phyloP scores from a whole-genome alignment of 768 basidiomycete species.

The Lentinula sp. region DNA sequence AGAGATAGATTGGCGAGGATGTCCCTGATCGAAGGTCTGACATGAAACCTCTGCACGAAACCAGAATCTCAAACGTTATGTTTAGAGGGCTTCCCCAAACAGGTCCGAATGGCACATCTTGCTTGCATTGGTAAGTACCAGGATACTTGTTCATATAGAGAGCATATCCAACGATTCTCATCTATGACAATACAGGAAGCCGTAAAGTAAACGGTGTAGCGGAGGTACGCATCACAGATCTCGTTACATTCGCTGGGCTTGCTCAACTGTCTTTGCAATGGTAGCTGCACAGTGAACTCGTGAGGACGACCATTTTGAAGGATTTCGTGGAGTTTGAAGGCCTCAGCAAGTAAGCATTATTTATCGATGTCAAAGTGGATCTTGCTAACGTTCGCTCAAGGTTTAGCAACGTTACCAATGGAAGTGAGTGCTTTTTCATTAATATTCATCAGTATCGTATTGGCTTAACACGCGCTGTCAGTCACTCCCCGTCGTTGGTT shows the following conservation, averaged over 20 bases:
- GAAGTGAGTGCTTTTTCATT: slow-evolving; percentile 44
- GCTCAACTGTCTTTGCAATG: background rate
- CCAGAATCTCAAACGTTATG: background rate
- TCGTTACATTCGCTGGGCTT: too few species aligned
- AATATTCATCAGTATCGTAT: background rate
- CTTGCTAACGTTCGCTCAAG: slow-evolving; percentile 24
- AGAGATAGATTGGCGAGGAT: slow-evolving; percentile 74
- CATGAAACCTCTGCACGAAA: background rate
- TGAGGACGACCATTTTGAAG: slow-evolving; percentile 75
- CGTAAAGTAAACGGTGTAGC: slow-evolving; percentile 95
- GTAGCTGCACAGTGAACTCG: slow-evolving; percentile 83
- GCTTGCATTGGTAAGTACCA: slow-evolving; percentile 66
- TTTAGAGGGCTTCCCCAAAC: slow-evolving; percentile 78
- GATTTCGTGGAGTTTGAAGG: slow-evolving; percentile 96
- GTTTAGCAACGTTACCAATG: slow-evolving; percentile 91
- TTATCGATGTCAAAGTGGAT: background rate
- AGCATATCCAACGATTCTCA: background rate
- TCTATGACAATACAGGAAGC: slow-evolving; percentile 38
- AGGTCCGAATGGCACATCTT: slow-evolving; percentile 87
- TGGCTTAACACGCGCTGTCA: slow-evolving; percentile 13
- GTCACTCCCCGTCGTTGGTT: slow-evolving; percentile 94
- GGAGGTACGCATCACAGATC: slow-evolving; percentile 40
- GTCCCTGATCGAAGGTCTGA: slow-evolving; percentile 83
- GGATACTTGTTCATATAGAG: background rate
- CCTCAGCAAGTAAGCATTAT: slow-evolving; percentile 56